Evolutionary conservation across 1,284 basidiomycete genomes (phyloP).

Genomic region (Pyrrhoderma lamaoense): DNA sequence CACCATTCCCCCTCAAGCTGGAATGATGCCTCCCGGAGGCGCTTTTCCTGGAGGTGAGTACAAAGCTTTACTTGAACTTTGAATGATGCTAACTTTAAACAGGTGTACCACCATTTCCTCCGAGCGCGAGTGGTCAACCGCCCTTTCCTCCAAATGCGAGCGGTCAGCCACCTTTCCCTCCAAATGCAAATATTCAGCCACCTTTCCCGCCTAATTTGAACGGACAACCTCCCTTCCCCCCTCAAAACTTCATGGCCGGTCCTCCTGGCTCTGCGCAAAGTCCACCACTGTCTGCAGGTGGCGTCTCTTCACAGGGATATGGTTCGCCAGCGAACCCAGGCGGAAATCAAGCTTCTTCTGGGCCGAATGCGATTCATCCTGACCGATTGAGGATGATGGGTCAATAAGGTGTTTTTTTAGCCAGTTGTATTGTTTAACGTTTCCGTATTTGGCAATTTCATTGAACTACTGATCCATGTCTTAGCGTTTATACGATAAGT

Average conservation of each 20-base stretch:
- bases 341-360: slow-evolving; percentile 20
- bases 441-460: too few species aligned
- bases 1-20: slow-evolving; percentile 19
- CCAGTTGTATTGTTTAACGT: neutral
- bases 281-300: slow-evolving; percentile 26
- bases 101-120: slow-evolving; percentile 54
- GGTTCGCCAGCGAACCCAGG: slow-evolving; percentile 26
- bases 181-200: slow-evolving; percentile 19
- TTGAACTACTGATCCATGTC: too few species aligned
- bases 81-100: slow-evolving; percentile 15
- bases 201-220: too few species aligned
- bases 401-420: slow-evolving; percentile 1
- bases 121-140: too few species aligned
- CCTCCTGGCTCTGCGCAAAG: slow-evolving; percentile 20
- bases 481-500: too few species aligned
- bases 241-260: slow-evolving; percentile 25
- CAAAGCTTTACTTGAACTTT: neutral
- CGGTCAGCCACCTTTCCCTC: slow-evolving; percentile 24
- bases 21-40: slow-evolving; percentile 29
- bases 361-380: slow-evolving; percentile 67
- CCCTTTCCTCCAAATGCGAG: too few species aligned
- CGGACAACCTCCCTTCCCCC: slow-evolving; percentile 23
- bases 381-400: slow-evolving; percentile 81
- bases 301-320: slow-evolving; percentile 24
- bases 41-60: slow-evolving; percentile 36